Evolutionary conservation across 176 grass and related monocot species (phyloP), one percentile per base, ranked within the genome.

Genomic region (Rhynchospora breviuscula): DNA sequence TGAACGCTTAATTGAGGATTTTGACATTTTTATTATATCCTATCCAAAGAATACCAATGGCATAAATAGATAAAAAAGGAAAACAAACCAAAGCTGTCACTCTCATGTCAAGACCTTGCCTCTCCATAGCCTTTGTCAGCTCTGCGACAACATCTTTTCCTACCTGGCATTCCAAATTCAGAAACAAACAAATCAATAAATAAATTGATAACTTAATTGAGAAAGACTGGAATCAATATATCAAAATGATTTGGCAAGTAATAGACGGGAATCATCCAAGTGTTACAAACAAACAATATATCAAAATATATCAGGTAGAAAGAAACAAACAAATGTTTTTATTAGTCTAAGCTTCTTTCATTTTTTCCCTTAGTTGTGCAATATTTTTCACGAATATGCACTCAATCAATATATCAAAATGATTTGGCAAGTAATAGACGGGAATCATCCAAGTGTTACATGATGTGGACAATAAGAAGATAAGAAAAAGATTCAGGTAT

Each of bases 91-190:
- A 75, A 80, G 94, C 90, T 63, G 90, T 80, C 60, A 94, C 88
- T 97, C 78, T 92, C 94, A 97, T 97, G 81, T 94, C 85, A 91
- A 92, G 90, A 52, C 92, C 94, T 56, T 97, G 90, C 78, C 87
- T 92, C 81, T 94, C 90, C 58, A 97, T 74, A 84, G 94, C 88
- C 72, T 82, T 90, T 67, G 85, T 94, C 83, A 97, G 80, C 87
- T 97, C 94, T 84, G 85, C 71, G 3, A 97, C 94, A 48, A 97
- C 92, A 88, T 97, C 94, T 85, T 91, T 87, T 53, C 94, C 94
- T 12, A 97, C 88, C 94, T 97, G 87, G 25, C 65, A 33, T 57
- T 66, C 75, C 88, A 19, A 85, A 35, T 52, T 85, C 83, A 85
- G 35, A 71, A 84, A 83, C 46, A 77, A 72, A 46, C 0, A 82